A percentile compares a stretch with the other conserved stretches of the same genome.
These are phyloP conservation scores for Eutypa lata DNA, from an alignment of 2,329 filamentous ascomycete genomes.

Conservation along the genomic window DNA sequence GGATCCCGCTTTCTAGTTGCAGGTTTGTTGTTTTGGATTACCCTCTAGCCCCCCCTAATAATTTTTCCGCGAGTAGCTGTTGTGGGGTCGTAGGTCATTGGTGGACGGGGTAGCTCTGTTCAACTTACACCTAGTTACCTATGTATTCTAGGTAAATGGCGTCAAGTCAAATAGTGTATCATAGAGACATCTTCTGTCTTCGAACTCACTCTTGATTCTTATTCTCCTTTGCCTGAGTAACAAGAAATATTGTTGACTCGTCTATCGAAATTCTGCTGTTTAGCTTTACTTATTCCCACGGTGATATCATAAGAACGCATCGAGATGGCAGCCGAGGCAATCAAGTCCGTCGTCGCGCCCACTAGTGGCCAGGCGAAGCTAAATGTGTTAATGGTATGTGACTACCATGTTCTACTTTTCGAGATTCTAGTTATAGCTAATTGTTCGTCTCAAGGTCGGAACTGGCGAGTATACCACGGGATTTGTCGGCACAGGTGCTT, in stretches of 20 bases:
- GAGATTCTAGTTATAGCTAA: conserved; percentile 6
- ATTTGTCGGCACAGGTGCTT: conserved; percentile 80
- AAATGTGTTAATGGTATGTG: conserved; percentile 65
- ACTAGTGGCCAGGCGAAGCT: conserved; percentile 44
- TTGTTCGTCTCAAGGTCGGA: conserved; percentile 58
- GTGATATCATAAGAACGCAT: too few relatives aligned
- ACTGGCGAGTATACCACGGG: conserved; percentile 97
- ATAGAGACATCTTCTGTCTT: neutral
- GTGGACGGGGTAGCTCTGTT: conserved; percentile 3
- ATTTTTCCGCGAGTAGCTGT: neutral
- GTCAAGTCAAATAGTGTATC: neutral
- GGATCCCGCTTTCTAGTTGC: neutral
- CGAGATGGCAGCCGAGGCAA: conserved; percentile 19
- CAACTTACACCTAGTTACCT: neutral
- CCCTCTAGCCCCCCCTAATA: neutral
- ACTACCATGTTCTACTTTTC: neutral
- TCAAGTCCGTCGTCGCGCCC: conserved; percentile 14
- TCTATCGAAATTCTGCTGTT: too few relatives aligned
- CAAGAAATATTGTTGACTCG: neutral
- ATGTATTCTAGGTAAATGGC: too few relatives aligned
- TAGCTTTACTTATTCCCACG: too few relatives aligned
- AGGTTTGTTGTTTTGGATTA: neutral
- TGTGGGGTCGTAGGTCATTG: neutral
- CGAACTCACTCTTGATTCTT: too few relatives aligned
- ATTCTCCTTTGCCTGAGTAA: too few relatives aligned